Percentiles rank a stretch among this genome's conserved stretches.
These are phyloP conservation scores for Pythium apleroticum DNA, from an alignment of 352 stramenopile genomes.

Conservation along the genomic window DNA sequence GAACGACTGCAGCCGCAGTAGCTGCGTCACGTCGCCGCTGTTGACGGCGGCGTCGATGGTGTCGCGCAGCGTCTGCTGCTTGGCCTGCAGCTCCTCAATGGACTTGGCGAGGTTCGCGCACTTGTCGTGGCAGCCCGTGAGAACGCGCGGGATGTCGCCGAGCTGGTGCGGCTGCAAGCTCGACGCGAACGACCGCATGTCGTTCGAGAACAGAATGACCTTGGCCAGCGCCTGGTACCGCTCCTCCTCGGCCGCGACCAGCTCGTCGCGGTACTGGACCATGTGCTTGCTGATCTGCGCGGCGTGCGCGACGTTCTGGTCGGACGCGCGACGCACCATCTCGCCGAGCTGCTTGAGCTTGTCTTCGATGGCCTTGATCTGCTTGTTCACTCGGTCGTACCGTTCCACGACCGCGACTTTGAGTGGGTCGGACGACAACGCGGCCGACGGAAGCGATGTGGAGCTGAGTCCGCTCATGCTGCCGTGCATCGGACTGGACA, in stretches of 20 bases:
- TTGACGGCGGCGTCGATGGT: conserved; percentile 50
- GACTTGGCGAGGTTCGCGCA: conserved; percentile 37
- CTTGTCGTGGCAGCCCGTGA: conserved; percentile 47
- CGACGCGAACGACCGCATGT: conserved; percentile 39
- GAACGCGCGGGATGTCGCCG: conserved; percentile 44
- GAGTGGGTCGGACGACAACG: conserved; percentile 24
- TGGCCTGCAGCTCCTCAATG: conserved; percentile 32
- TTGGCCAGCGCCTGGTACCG: conserved; percentile 44
- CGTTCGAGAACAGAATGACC: conserved; percentile 54
- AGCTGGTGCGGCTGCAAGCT: conserved; percentile 35
- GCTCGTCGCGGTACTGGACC: conserved; percentile 28
- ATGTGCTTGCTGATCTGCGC: conserved; percentile 48
- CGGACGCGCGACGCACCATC: conserved; percentile 36
- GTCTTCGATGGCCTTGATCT: conserved; percentile 19
- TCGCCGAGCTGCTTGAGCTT: conserved; percentile 20
- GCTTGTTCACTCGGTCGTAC: conserved; percentile 28
- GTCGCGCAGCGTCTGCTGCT: conserved; percentile 34
- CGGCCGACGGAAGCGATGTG: neutral
- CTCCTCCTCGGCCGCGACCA: conserved; percentile 36
- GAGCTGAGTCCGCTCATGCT: neutral
- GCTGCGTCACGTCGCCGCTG: conserved; percentile 41
- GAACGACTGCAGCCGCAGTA: conserved; percentile 42
- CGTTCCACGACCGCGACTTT: conserved; percentile 24
- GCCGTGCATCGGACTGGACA: neutral
- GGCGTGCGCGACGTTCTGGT: conserved; percentile 47